phyloP scores from a whole-genome alignment of 179 eudicot genomes.

The Nepenthes alata region DNA sequence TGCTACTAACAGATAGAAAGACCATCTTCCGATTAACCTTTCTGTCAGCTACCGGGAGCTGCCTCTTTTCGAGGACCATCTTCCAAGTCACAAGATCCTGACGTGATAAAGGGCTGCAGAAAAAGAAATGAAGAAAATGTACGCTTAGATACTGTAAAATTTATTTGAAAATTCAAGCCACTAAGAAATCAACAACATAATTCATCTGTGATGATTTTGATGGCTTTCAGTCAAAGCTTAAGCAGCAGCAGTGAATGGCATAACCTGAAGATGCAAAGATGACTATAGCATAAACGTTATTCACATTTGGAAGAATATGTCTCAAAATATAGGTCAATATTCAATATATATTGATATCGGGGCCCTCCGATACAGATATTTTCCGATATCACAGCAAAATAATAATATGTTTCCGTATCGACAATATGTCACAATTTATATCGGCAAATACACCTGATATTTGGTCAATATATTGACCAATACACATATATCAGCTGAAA shows the following conservation, averaged over 20 bases:
- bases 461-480: too few species aligned
- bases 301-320: neutral
- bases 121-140: neutral
- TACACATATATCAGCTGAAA: too few species aligned
- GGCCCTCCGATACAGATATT: too few species aligned
- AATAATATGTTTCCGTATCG: too few species aligned
- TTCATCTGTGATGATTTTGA: too few species aligned
- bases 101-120: conserved; percentile 76
- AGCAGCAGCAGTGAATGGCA: too few species aligned
- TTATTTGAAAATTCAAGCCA: neutral
- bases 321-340: neutral
- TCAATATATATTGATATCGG: too few species aligned
- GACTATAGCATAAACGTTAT: neutral
- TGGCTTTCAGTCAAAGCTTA: too few species aligned
- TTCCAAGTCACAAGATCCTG: conserved; percentile 98
- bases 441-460: too few species aligned
- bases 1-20: neutral
- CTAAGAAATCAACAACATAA: neutral
- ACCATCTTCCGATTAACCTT: conserved; percentile 34
- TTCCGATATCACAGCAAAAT: too few species aligned
- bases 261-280: neutral
- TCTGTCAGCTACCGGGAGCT: conserved; percentile 68
- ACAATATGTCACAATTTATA: too few species aligned
- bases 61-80: conserved; percentile 81
- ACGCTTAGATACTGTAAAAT: neutral